Base-by-base conservation (phyloP, 495 filamentous ascomycete species). In the Neurospora sp. region DNA sequence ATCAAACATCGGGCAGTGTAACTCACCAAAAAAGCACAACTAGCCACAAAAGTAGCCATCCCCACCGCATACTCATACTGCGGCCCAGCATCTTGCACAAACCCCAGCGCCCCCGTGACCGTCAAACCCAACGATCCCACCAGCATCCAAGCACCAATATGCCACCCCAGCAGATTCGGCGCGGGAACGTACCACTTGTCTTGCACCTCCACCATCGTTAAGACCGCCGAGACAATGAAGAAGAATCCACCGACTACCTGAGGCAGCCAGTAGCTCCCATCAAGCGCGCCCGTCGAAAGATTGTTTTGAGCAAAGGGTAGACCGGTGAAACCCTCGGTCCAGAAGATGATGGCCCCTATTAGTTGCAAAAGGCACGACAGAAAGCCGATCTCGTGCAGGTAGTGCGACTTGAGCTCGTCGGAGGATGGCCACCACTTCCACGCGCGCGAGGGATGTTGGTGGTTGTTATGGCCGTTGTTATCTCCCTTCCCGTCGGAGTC, bases 121-220 rank as follows among this genome's bases (percentile, higher is more conserved):
- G 89, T 92, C 76, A 93, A 93, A 0, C 91, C 91, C 74, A 93
- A 79, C 0, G 90, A 88, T 0, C 91, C 83, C 4, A 84, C 74
- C 18, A 85, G 72, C 70, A 83, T 85, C 84, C 84, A 86, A 5
- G 81, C 76, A 0, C 83, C 84, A 71, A 85, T 80, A 46, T 85
- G 84, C 85, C 83, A 86, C 0, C 91, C 91, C 14, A 94, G 83
- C 1, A 89, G 82, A 23, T 79, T 76, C 14, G 81, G 83, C 0
- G 90, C 89, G 2, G 91, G 91, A 27, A 78, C 41, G 18, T 23
- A 70, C 91, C 91, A 93, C 41, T 83, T 87, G 23, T 82, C 75
- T 80, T 93, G 91, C 12, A 90, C 91, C 76, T 94, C 91, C 12
- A 93, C 76, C 84, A 91, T 92, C 78, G 91, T 93, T 12, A 93